Conservation (phyloP, 371 early-diverging fungal genomes). For the Circinella umbellata region DNA sequence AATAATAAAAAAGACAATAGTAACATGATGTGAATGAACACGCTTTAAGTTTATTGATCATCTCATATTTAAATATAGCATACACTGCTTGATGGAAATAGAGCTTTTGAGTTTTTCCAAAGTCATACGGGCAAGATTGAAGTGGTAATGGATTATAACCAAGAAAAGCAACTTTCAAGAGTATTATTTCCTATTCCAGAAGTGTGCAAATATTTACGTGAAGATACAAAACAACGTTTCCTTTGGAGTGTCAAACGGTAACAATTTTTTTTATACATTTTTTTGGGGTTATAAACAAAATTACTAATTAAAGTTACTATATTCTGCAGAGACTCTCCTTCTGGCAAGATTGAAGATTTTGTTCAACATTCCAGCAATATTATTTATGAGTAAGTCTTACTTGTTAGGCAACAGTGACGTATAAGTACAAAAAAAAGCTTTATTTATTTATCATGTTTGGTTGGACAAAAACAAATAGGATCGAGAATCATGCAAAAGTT, state of each 20-base stretch:
- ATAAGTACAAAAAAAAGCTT: not conserved
- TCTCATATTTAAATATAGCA: slow-evolving; percentile 2
- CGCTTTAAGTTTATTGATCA: too few species aligned
- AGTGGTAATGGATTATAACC: slow-evolving; percentile 52
- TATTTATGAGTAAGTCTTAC: slow-evolving; percentile 48
- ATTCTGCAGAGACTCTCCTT: slow-evolving; percentile 46
- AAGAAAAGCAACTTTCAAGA: slow-evolving; percentile 43
- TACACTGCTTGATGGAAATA: slow-evolving; percentile 32
- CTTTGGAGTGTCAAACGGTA: slow-evolving; percentile 56
- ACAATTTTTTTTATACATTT: not conserved
- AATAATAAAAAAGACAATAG: not conserved
- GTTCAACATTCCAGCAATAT: slow-evolving; percentile 55
- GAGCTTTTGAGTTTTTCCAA: slow-evolving; percentile 50
- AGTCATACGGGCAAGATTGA: slow-evolving; percentile 62
- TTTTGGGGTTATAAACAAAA: too few species aligned
- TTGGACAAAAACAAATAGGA: slow-evolving; percentile 19
- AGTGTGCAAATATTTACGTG: slow-evolving; percentile 52
- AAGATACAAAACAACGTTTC: slow-evolving; percentile 55
- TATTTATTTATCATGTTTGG: not conserved
- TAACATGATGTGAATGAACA: not conserved
- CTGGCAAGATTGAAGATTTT: slow-evolving; percentile 60
- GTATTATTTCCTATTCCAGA: slow-evolving; percentile 64
- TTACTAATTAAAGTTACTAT: too few species aligned
- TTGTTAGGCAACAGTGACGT: too few species aligned
- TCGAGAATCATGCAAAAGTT: slow-evolving; percentile 57